Conservation (phyloP, 345 rosid species). For the Nephelium lappaceum region DNA sequence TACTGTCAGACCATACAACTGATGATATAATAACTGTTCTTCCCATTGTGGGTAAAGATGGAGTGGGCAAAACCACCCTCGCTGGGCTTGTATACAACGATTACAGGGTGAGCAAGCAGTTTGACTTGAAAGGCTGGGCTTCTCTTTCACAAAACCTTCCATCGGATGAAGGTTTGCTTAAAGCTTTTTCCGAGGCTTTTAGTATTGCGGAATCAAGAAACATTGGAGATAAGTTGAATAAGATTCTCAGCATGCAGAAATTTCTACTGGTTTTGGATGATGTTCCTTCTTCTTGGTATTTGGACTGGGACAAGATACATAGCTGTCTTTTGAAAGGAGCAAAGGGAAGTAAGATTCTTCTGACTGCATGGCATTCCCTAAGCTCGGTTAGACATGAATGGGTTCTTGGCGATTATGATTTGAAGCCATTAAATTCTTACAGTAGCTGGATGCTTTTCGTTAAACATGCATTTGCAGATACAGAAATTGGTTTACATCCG, state of each 20-base stretch:
- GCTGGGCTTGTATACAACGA: too few relatives aligned
- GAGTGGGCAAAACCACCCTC: too few relatives aligned
- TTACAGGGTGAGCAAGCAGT: not conserved
- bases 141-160: slow-evolving; percentile 32
- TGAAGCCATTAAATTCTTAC: slow-evolving; percentile 7
- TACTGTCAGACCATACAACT: not conserved
- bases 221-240: not conserved
- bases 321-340: too few relatives aligned
- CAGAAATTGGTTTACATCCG: not conserved
- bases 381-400: not conserved
- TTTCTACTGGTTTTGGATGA: slow-evolving; percentile 5
- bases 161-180: not conserved
- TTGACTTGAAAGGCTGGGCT: slow-evolving; percentile 29
- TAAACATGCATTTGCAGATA: slow-evolving; percentile 15
- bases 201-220: not conserved
- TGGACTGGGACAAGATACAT: too few relatives aligned
- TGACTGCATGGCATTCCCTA: slow-evolving; percentile 12
- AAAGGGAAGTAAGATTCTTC: slow-evolving; percentile 26
- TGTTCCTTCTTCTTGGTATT: not conserved
- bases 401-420: not conserved
- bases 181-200: not conserved
- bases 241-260: not conserved
- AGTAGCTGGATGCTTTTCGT: slow-evolving; percentile 22
- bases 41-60: slow-evolving; percentile 33
- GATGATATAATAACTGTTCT: slow-evolving; percentile 14